Conservation (phyloP, 257 asterid genomes). For the Sherardia arvensis region DNA sequence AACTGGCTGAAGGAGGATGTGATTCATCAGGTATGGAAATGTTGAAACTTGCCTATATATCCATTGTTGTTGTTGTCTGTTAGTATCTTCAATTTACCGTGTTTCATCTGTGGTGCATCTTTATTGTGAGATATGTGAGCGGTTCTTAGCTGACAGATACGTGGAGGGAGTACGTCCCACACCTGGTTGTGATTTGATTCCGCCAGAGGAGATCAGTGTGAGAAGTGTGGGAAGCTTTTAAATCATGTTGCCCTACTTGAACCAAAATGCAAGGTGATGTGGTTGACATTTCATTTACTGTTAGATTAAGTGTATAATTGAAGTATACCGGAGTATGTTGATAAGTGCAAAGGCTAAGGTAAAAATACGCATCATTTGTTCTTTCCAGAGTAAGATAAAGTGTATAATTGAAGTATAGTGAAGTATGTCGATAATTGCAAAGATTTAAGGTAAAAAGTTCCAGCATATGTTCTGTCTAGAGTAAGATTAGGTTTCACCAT, state of each 20-base stretch:
- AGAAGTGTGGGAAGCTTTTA: slow-evolving; percentile 73
- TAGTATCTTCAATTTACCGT: not conserved
- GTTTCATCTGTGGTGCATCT: slow-evolving; percentile 34
- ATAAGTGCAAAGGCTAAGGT: not conserved
- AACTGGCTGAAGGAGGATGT: slow-evolving; percentile 72
- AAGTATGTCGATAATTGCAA: too few species aligned
- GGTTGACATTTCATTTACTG: not conserved
- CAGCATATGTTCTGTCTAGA: too few species aligned
- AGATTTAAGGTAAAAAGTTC: too few species aligned
- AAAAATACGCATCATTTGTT: not conserved
- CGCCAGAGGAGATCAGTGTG: slow-evolving; percentile 97
- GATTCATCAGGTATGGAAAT: slow-evolving; percentile 63
- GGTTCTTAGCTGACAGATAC: slow-evolving; percentile 82
- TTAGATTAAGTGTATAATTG: not conserved
- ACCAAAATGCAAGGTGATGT: slow-evolving; percentile 81
- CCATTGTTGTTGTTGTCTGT: too few species aligned
- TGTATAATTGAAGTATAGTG: too few species aligned
- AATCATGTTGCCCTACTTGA: slow-evolving; percentile 80
- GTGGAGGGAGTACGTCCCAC: slow-evolving; percentile 86
- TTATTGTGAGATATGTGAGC: slow-evolving; percentile 59
- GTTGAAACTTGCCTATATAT: not conserved
- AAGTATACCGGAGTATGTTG: not conserved
- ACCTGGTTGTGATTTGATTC: slow-evolving; percentile 70
- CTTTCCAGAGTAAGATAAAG: too few species aligned
- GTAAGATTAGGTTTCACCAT: too few species aligned